phyloP scores from a whole-genome alignment of 371 early-diverging fungal genomes.

The Haplosporangium sp. region DNA sequence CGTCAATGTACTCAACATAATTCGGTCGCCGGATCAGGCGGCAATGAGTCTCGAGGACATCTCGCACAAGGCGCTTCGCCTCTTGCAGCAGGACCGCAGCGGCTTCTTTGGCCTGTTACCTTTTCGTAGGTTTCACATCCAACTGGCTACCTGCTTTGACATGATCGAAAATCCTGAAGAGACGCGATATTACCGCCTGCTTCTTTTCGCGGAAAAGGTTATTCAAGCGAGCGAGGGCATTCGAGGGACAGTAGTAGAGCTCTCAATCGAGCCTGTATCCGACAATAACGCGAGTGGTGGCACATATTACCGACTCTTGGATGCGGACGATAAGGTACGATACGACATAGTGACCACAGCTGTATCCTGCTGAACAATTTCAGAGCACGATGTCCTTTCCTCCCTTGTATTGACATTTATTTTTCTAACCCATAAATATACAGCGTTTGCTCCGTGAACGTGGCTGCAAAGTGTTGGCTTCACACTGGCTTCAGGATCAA shows the following conservation, averaged over 20 bases:
- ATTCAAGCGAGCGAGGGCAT: slow-evolving; percentile 45
- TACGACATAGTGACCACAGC: not conserved
- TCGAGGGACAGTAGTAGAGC: slow-evolving; percentile 42
- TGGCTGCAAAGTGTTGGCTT: slow-evolving; percentile 43
- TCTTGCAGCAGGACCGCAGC: slow-evolving; percentile 32
- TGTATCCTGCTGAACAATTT: no score
- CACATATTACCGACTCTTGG: slow-evolving; percentile 28
- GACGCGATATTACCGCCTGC: slow-evolving; percentile 25
- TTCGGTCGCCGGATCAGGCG: slow-evolving; percentile 2
- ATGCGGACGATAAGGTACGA: slow-evolving; percentile 49
- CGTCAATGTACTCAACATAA: slow-evolving; percentile 26
- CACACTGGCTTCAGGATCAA: slow-evolving; percentile 54
- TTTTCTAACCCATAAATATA: not conserved
- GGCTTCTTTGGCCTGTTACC: slow-evolving; percentile 39
- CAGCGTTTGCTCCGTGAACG: slow-evolving; percentile 41
- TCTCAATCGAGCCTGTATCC: slow-evolving; percentile 17
- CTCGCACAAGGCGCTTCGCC: slow-evolving; percentile 22
- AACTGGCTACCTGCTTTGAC: slow-evolving; percentile 27
- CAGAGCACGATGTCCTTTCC: not conserved
- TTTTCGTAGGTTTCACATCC: slow-evolving; percentile 45
- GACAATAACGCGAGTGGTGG: slow-evolving; percentile 8
- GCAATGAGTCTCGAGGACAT: slow-evolving; percentile 11
- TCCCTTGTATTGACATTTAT: not conserved
- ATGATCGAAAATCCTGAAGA: slow-evolving; percentile 21
- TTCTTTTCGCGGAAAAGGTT: slow-evolving; percentile 39